Evolutionary conservation across 306 rosid species (phyloP).

Genomic region (Styphnolobium japonicum): DNA sequence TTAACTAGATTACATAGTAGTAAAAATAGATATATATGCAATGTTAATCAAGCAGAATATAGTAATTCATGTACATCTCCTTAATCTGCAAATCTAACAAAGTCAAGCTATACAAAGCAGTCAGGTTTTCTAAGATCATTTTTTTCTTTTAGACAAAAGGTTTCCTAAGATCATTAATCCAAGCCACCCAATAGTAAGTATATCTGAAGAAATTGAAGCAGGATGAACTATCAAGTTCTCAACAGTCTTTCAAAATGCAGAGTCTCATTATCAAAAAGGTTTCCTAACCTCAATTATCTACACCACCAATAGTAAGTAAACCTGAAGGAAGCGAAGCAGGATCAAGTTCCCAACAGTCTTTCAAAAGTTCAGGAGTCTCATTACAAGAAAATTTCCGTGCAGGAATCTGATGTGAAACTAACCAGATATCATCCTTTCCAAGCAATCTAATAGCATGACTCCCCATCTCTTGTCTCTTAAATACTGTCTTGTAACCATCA

Average conservation of each 20-base stretch:
- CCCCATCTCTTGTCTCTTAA: conserved; percentile 78
- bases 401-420: conserved; percentile 88
- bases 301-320: conserved; percentile 47
- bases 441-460: conserved; percentile 64
- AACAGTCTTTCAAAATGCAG: conserved; percentile 44
- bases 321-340: conserved; percentile 92
- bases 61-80: conserved; percentile 18
- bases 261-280: conserved; percentile 42
- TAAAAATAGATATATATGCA: not conserved
- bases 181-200: conserved; percentile 35
- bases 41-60: not conserved
- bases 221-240: conserved; percentile 68
- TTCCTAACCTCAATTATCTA: conserved; percentile 39
- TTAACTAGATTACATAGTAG: not conserved
- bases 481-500: conserved; percentile 74
- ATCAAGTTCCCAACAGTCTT: conserved; percentile 93
- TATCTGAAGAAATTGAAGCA: conserved; percentile 55
- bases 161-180: not conserved
- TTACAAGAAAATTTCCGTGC: conserved; percentile 60
- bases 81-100: conserved; percentile 8
- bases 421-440: conserved; percentile 48
- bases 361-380: conserved; percentile 54
- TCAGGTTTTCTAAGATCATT: not conserved
- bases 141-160: not conserved
- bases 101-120: conserved; percentile 25